A percentile compares a stretch with the other conserved stretches of the same genome.
Conservation (phyloP, 2,329 filamentous ascomycete genomes). For the Aureobasidium musti region DNA sequence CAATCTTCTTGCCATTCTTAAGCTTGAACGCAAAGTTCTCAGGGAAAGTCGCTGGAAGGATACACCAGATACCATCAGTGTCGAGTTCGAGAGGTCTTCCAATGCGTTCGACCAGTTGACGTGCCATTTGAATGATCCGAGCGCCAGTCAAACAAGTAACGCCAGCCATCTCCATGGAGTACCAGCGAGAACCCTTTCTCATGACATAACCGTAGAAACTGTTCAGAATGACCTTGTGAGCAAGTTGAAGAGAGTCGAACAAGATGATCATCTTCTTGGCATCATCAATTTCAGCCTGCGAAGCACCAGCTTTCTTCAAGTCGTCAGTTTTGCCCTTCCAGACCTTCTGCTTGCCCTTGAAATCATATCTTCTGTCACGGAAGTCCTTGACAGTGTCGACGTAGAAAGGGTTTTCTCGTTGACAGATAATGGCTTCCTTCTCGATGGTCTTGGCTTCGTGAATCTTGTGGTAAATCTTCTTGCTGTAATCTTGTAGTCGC, state of each 20-base stretch:
- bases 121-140: slow-evolving; percentile 93
- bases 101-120: slow-evolving; percentile 88
- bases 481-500: slow-evolving; percentile 86
- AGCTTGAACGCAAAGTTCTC: slow-evolving; percentile 95
- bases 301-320: slow-evolving; percentile 78
- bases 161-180: slow-evolving; percentile 98
- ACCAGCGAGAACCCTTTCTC: slow-evolving; percentile 98
- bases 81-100: slow-evolving; percentile 91
- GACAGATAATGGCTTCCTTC: slow-evolving; percentile 95
- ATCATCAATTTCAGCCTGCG: slow-evolving; percentile 75
- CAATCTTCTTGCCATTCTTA: slow-evolving; percentile 92
- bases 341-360: slow-evolving; percentile 96
- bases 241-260: slow-evolving; percentile 92
- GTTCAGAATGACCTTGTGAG: slow-evolving; percentile 98
- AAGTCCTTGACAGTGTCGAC: slow-evolving; percentile 96
- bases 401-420: slow-evolving; percentile 97
- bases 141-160: slow-evolving; percentile 97
- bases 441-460: slow-evolving; percentile 91
- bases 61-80: slow-evolving; percentile 99
- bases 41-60: slow-evolving; percentile 92
- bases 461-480: slow-evolving; percentile 99
- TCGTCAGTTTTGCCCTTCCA: slow-evolving; percentile 97
- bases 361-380: slow-evolving; percentile 95
- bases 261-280: slow-evolving; percentile 99
- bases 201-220: slow-evolving; percentile 99